Percentiles rank a stretch among this genome's conserved stretches.
phyloP scores from a whole-genome alignment of 176 grass and related monocot species.

The Triticum turgidum region DNA sequence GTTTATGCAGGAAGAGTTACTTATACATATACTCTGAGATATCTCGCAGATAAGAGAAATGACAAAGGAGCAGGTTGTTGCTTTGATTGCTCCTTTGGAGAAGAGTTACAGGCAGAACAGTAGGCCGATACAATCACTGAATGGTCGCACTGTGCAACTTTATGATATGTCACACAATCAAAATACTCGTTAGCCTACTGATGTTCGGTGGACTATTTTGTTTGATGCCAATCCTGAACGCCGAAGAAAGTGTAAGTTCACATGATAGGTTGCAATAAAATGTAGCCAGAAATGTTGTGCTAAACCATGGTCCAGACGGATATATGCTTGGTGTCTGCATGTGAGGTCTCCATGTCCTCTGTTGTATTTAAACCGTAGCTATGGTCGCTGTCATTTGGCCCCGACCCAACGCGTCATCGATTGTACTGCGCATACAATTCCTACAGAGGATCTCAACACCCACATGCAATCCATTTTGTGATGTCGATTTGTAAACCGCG shows the following conservation, averaged over 20 bases:
- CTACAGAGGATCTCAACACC: no score
- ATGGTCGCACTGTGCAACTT: conserved; percentile 55
- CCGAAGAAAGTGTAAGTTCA: background rate
- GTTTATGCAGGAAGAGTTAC: background rate
- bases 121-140: conserved; percentile 51
- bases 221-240: background rate
- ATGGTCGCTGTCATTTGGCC: no score
- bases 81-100: conserved; percentile 54
- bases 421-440: no score
- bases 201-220: background rate
- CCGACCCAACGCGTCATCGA: no score
- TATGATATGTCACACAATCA: conserved; percentile 29
- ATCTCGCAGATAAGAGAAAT: conserved; percentile 58
- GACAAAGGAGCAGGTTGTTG: conserved; percentile 58
- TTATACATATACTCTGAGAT: background rate
- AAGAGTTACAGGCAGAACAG: conserved; percentile 50
- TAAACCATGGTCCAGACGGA: no score
- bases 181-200: background rate
- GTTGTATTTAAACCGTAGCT: no score
- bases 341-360: no score
- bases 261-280: background rate
- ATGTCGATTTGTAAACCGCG: no score
- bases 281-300: background rate
- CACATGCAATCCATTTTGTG: no score
- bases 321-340: no score